Evolutionary conservation across 1,284 basidiomycete species (phyloP).

Genomic region (Omphalotus olearius): DNA sequence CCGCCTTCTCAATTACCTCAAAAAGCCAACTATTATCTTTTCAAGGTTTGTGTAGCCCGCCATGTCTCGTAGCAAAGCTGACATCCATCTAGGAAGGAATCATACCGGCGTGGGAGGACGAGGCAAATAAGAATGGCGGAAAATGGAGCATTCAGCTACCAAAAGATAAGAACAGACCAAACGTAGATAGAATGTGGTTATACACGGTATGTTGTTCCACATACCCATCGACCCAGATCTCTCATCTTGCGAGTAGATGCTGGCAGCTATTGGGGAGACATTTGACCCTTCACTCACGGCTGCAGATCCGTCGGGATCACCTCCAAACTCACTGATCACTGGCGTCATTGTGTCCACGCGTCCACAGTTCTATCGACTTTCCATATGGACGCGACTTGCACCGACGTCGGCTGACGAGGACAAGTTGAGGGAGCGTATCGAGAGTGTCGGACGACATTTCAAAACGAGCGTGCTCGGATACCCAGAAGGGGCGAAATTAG

Average conservation of each 20-base stretch:
- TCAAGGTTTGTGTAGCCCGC: constrained; percentile 61
- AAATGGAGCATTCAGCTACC: constrained; percentile 99
- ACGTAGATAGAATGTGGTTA: constrained; percentile 96
- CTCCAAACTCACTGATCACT: constrained; percentile 75
- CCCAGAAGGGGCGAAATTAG: constrained; percentile 67
- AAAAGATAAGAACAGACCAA: constrained; percentile 83
- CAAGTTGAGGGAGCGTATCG: constrained; percentile 65
- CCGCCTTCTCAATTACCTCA: constrained; percentile 91
- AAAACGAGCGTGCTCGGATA: constrained; percentile 89
- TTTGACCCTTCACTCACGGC: constrained; percentile 81
- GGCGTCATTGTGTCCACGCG: constrained; percentile 95
- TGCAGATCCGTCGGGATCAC: constrained; percentile 41
- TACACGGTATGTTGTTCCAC: constrained; percentile 69
- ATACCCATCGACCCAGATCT: constrained; percentile 3
- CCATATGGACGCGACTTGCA: constrained; percentile 93
- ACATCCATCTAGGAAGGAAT: constrained; percentile 70
- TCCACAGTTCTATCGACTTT: constrained; percentile 93
- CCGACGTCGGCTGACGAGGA: constrained; percentile 53
- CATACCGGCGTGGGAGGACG: constrained; percentile 95
- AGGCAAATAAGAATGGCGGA: constrained; percentile 93
- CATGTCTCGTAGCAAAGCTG: background rate
- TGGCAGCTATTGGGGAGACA: constrained; percentile 94
- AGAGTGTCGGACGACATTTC: constrained; percentile 74
- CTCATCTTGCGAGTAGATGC: constrained; percentile 60
- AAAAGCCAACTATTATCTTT: constrained; percentile 98